Base-by-base conservation (phyloP, 2,329 filamentous ascomycete genomes). In the Septoria petroselini region DNA sequence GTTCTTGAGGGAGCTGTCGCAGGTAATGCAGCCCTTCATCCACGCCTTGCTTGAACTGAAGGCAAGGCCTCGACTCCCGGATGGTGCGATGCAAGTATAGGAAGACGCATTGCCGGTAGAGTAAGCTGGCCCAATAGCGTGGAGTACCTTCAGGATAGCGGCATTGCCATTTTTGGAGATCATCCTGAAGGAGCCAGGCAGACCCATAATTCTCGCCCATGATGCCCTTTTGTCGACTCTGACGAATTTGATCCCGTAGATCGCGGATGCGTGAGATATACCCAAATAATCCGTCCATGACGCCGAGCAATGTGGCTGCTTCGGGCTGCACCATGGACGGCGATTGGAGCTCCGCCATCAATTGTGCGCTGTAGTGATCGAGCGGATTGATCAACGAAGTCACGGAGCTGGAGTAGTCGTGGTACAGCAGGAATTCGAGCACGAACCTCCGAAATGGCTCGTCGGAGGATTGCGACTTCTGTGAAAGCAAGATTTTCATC, bases 391-490 rank as follows among this genome's bases (percentile, higher is more conserved):
- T 74, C 18, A 81, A 63, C 2, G 75, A 76, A 5, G 80, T 82
- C 44, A 83, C 72, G 12, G 78, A 74, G 55, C 77, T 80, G 15
- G 76, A 78, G 34, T 82, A 76, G 62, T 80, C 79, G 66, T 93
- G 88, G 62, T 93, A 95, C 65, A 90, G 85, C 68, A 94, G 91
- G 70, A 94, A 91, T 65, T 84, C 82, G 53, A 82, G 74, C 50
- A 84, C 80, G 59, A 84, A 83, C 42, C 87, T 84, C 55, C 84
- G 83, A 63, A 93, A 89, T 17, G 82, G 80, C 15, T 82, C 73
- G 70, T 76, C 90, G 18, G 58, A 51, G 15, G 60, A 52, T 9
- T 30, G 21, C 31, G 63, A 82, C 48, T 77, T 73, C 8, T 68
- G 74, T 48, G 73, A 75, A n/a, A 91, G 82, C 50, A 94, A 77